A percentile compares a stretch with the other conserved stretches of the same genome.
These are phyloP conservation scores for Penicillium concentricum DNA, from an alignment of 2,329 filamentous ascomycete genomes.

Conservation along the genomic window DNA sequence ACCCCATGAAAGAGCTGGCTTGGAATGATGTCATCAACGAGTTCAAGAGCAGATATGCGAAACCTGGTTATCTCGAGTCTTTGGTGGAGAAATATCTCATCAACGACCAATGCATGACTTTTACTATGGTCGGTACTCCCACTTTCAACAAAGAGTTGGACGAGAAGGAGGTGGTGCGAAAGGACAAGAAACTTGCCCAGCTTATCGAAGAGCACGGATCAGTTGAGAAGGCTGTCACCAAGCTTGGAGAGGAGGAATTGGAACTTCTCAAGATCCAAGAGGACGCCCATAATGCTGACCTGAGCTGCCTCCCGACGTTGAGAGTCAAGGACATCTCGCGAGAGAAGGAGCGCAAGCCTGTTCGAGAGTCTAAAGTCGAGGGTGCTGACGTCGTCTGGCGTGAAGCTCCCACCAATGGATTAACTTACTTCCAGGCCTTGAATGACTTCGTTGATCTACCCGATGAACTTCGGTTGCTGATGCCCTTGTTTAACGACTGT, in stretches of 20 bases:
- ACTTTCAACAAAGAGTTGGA: conserved; percentile 72
- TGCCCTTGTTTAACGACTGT: conserved; percentile 87
- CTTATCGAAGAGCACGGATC: conserved; percentile 67
- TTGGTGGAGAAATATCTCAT: conserved; percentile 87
- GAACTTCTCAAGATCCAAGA: conserved; percentile 79
- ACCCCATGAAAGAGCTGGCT: conserved; percentile 85
- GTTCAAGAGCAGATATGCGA: conserved; percentile 74
- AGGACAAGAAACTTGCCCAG: conserved; percentile 72
- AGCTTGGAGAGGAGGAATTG: conserved; percentile 74
- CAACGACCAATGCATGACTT: conserved; percentile 81
- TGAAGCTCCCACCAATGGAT: conserved; percentile 87
- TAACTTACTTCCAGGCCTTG: conserved; percentile 93
- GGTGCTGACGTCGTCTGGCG: conserved; percentile 79
- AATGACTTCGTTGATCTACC: conserved; percentile 77
- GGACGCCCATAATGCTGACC: conserved; percentile 76
- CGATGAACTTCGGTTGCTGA: conserved; percentile 76
- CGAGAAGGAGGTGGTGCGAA: conserved; percentile 71
- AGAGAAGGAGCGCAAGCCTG: conserved; percentile 70
- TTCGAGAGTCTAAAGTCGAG: conserved; percentile 57
- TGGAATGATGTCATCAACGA: conserved; percentile 86
- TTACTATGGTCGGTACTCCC: conserved; percentile 87
- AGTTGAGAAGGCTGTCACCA: conserved; percentile 67
- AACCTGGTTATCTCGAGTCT: conserved; percentile 77
- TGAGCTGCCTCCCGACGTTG: conserved; percentile 84
- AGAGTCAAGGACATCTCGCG: conserved; percentile 87